phyloP scores from a whole-genome alignment of 768 basidiomycete genomes.

The Crucibulum laeve region DNA sequence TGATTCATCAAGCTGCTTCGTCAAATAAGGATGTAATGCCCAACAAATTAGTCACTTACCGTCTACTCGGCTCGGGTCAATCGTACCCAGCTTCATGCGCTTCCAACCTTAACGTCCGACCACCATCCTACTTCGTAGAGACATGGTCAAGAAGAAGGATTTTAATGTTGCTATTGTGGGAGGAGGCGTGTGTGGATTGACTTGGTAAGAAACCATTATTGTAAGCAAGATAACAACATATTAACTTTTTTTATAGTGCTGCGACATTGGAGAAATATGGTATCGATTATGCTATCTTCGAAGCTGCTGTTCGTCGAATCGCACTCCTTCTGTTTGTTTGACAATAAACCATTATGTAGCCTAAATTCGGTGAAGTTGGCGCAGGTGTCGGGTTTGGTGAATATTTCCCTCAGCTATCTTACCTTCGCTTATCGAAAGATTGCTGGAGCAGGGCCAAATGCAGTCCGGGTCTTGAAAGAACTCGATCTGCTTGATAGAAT shows the following conservation, averaged over 20 bases:
- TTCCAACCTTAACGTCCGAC: no score
- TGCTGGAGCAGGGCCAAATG: slow-evolving; percentile 40
- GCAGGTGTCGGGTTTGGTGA: slow-evolving; percentile 51
- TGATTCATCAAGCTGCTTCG: no score
- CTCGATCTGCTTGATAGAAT: slow-evolving; percentile 41
- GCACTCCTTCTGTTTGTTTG: background rate
- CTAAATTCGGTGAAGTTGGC: slow-evolving; percentile 47
- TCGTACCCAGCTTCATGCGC: no score
- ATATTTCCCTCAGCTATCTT: background rate
- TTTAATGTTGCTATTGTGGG: slow-evolving; percentile 51
- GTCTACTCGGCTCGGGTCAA: no score
- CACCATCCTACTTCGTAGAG: no score
- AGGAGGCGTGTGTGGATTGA: slow-evolving; percentile 51
- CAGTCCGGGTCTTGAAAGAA: slow-evolving; percentile 36
- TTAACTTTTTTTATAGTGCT: slow-evolving; percentile 23
- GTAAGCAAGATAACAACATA: no score
- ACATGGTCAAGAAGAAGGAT: no score
- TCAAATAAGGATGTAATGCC: no score
- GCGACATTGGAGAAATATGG: slow-evolving; percentile 37
- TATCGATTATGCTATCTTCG: slow-evolving; percentile 45
- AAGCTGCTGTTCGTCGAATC: slow-evolving; percentile 38
- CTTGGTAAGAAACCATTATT: slow-evolving; percentile 25
- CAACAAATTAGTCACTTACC: no score
- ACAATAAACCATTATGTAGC: slow-evolving; percentile 20
- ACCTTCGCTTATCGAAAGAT: background rate